phyloP scores from a whole-genome alignment of 1,284 basidiomycete genomes.

The Meripilus lineatus region DNA sequence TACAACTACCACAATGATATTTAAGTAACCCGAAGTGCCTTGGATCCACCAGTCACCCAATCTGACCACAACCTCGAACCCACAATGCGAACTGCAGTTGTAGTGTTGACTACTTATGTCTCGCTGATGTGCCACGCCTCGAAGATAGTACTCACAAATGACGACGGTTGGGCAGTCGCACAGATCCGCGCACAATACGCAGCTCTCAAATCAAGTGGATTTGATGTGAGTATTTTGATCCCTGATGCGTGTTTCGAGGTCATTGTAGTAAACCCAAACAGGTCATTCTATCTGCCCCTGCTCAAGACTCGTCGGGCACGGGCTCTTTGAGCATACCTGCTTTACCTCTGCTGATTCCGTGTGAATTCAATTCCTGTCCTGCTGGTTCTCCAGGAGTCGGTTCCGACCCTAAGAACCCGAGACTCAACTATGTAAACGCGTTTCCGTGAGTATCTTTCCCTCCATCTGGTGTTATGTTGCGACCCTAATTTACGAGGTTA shows the following conservation, averaged over 20 bases:
- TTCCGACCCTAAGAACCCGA: conserved; percentile 8
- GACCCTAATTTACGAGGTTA: conserved; percentile 1
- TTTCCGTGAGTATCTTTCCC: conserved; percentile 19
- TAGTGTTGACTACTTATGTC: too few relatives aligned
- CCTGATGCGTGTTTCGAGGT: background rate
- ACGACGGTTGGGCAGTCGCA: conserved; percentile 50
- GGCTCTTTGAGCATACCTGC: conserved; percentile 29
- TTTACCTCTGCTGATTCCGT: conserved; percentile 16
- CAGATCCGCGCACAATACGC: conserved; percentile 41
- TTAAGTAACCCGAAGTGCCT: too few relatives aligned
- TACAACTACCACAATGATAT: too few relatives aligned
- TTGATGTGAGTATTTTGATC: conserved; percentile 29
- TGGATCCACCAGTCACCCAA: too few relatives aligned
- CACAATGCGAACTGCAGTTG: too few relatives aligned
- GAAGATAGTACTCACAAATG: conserved; percentile 36
- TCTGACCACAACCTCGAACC: too few relatives aligned
- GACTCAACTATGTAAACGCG: conserved; percentile 30
- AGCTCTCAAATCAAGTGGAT: conserved; percentile 35
- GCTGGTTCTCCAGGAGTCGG: conserved; percentile 1
- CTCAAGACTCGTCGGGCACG: conserved; percentile 38
- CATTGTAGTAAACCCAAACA: conserved; percentile 10
- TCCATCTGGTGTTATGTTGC: background rate
- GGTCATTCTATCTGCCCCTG: conserved; percentile 39
- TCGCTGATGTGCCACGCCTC: too few relatives aligned
- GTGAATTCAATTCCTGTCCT: conserved; percentile 6